Evolutionary conservation across 108 stramenopile genomes (phyloP).

Genomic region (Cyclotella sp.): DNA sequence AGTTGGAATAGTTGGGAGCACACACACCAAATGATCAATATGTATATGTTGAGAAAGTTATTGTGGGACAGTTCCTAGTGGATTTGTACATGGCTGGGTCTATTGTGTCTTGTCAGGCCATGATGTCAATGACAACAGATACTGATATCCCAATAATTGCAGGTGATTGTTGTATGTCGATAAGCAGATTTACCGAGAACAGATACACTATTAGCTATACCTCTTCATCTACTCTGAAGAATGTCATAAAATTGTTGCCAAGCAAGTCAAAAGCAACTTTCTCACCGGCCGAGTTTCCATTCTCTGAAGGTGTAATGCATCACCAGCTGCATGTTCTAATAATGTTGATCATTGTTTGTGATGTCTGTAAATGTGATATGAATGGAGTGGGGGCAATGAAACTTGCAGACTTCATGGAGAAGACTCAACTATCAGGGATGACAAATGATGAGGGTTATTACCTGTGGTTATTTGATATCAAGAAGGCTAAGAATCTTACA

Average conservation of each 20-base stretch:
- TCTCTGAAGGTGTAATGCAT: not conserved
- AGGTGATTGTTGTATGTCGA: not conserved
- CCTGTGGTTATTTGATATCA: not conserved
- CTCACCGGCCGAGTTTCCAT: not conserved
- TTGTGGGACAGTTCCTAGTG: constrained; percentile 1
- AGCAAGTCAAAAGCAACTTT: not conserved
- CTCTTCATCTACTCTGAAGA: not conserved
- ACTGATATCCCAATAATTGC: not conserved
- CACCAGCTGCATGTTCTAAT: not conserved
- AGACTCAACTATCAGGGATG: not conserved
- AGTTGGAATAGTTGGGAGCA: not conserved
- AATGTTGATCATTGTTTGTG: not conserved
- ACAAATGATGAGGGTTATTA: not conserved
- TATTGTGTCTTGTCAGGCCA: not conserved
- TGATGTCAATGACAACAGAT: not conserved
- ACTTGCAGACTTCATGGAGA: no score
- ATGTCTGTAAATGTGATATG: not conserved
- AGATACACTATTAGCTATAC: not conserved
- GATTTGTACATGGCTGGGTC: not conserved
- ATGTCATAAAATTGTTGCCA: not conserved
- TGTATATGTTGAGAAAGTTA: not conserved
- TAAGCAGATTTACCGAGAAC: not conserved
- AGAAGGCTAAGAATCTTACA: not conserved
- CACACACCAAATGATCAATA: not conserved
- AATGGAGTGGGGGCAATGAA: not conserved